Evolutionary conservation across 2,329 filamentous ascomycete species (phyloP).

Genomic region (Diaporthe australafricana): DNA sequence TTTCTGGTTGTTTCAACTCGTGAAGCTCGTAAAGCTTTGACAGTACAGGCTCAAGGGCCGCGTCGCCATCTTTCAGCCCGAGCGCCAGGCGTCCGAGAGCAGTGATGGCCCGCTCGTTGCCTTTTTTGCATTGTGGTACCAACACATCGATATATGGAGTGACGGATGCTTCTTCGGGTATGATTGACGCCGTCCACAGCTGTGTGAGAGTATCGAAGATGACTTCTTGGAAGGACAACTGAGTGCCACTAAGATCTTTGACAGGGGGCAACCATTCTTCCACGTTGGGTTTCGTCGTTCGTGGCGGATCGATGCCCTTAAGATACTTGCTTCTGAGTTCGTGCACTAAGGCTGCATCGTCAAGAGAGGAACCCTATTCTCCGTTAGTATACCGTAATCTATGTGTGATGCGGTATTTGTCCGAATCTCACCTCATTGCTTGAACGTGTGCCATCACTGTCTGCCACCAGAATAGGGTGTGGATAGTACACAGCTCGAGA

Average conservation of each 20-base stretch:
- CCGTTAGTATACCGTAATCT: constrained; percentile 28
- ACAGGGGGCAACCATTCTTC: constrained; percentile 34
- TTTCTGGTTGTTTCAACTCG: constrained; percentile 86
- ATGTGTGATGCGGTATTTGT: neutral
- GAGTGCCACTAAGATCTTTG: constrained; percentile 7
- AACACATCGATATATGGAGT: constrained; percentile 71
- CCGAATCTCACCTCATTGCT: neutral
- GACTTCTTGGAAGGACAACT: constrained; percentile 48
- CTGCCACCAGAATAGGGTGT: neutral
- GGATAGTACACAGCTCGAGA: constrained; percentile 59
- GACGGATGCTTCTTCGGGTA: constrained; percentile 42
- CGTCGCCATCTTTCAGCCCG: constrained; percentile 57
- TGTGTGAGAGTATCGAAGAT: constrained; percentile 59
- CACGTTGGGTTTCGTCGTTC: neutral
- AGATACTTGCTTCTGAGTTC: constrained; percentile 22
- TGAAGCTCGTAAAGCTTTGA: constrained; percentile 80
- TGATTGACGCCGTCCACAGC: constrained; percentile 58
- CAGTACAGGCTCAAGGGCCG: constrained; percentile 64
- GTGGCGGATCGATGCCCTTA: neutral
- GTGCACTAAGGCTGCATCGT: neutral
- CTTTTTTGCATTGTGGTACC: constrained; percentile 77
- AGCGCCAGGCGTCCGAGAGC: constrained; percentile 83
- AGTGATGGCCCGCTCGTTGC: constrained; percentile 84
- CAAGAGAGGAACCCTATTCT: neutral
- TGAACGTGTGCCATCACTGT: neutral